phyloP scores from a whole-genome alignment of 345 rosid species.

The Sonneratia alba region DNA sequence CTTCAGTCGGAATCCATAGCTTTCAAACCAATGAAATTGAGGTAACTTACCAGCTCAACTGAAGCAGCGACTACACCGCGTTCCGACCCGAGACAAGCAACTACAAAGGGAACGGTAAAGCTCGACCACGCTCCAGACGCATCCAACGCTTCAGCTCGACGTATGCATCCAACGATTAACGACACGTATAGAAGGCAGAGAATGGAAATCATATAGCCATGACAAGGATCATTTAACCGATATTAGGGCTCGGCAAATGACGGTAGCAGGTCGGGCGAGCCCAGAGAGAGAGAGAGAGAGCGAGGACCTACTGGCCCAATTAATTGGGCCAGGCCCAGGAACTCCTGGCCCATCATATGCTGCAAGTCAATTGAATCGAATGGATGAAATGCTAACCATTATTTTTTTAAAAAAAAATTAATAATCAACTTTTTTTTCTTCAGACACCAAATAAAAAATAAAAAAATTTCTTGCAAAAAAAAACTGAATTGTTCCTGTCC shows the following conservation, averaged over 20 bases:
- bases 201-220: too few species aligned
- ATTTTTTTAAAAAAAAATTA: too few species aligned
- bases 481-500: too few species aligned
- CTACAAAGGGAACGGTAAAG: background rate
- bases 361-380: too few species aligned
- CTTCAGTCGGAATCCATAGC: background rate
- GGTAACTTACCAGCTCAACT: constrained; percentile 1
- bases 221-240: background rate
- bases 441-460: too few species aligned
- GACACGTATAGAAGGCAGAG: background rate
- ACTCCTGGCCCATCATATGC: too few species aligned
- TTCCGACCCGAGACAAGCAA: background rate
- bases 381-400: too few species aligned
- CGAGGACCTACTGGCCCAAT: too few species aligned
- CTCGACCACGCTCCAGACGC: background rate
- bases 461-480: too few species aligned
- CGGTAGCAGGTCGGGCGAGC: background rate
- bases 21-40: background rate
- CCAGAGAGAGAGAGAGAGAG: too few species aligned
- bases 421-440: too few species aligned
- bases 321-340: too few species aligned
- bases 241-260: background rate
- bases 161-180: background rate
- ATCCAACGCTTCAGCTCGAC: background rate
- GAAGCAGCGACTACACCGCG: background rate